A percentile compares a stretch with the other conserved stretches of the same genome.
phyloP scores from a whole-genome alignment of 177 flowering plant genomes.

The Tripterygium wilfordii region DNA sequence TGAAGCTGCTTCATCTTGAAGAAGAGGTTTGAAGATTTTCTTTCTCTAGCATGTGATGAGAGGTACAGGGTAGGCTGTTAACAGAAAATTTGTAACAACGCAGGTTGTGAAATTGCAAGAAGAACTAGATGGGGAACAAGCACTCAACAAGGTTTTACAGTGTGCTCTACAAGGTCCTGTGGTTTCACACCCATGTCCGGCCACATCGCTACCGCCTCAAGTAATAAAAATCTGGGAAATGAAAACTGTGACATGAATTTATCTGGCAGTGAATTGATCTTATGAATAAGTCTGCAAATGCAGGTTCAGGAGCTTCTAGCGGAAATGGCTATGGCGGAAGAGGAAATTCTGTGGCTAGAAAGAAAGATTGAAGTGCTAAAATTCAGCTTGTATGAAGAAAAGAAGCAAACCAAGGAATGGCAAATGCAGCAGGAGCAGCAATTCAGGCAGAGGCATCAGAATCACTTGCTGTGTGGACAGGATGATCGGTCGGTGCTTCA shows the following conservation, averaged over 20 bases:
- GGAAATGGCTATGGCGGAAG: slow-evolving; percentile 66
- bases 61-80: not conserved
- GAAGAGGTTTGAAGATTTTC: slow-evolving; percentile 40
- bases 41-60: not conserved
- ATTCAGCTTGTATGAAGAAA: slow-evolving; percentile 37
- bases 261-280: too few relatives aligned
- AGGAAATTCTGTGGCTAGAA: slow-evolving; percentile 69
- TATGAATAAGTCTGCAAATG: slow-evolving; percentile 4
- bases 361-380: slow-evolving; percentile 56
- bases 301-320: slow-evolving; percentile 67
- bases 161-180: slow-evolving; percentile 48
- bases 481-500: slow-evolving; percentile 7
- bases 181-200: slow-evolving; percentile 27
- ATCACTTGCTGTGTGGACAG: slow-evolving; percentile 8
- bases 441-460: slow-evolving; percentile 15
- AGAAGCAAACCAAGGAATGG: slow-evolving; percentile 29
- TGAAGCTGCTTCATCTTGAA: slow-evolving; percentile 39
- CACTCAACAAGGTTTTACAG: slow-evolving; percentile 36
- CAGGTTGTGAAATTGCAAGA: slow-evolving; percentile 58
- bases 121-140: slow-evolving; percentile 49
- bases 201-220: slow-evolving; percentile 46
- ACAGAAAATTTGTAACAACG: not conserved
- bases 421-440: slow-evolving; percentile 18
- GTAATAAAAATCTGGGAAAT: slow-evolving; percentile 18
- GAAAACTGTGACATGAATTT: too few relatives aligned